Evolutionary conservation across 805 yeast species (phyloP), one percentile per base, ranked within the genome.

Genomic region (Teunomyces kruisii): DNA sequence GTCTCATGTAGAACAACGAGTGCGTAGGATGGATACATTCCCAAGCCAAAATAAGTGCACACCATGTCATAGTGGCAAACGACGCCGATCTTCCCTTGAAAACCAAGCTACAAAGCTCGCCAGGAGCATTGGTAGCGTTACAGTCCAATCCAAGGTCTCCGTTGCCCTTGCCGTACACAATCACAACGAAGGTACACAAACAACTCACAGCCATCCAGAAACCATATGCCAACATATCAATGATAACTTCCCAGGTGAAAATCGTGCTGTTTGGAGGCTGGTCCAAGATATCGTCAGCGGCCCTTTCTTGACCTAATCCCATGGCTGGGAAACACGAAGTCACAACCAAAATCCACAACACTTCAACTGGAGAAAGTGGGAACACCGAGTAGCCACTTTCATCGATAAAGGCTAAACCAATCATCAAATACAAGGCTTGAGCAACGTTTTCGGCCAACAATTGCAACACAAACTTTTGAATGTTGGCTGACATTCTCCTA

Each of bases 41-140:
- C 94, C 94, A 87, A 1, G 95, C 94, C 39, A 86, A 70, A 24
- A 88, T 61, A 47, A 88, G 74, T 3, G 92, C 86, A 68, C 91
- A 79, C 95, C 96, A 88, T 0, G 96, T 88, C 83, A 88, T 83
- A 1, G 84, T 79, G 1, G 85, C 85, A 70, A 88, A 88, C 0
- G 90, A 78, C 3, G 86, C 79, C 3, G 95, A 79, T 61, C 96
- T 79, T 3, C 90, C 87, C 54, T 78, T 74, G 66, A 83, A 88
- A 9, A 88, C 96, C 49, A 73, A 64, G 38, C 67, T 56, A 66
- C 96, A 88, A 2, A 43, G 45, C 0, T 67, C 48, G 1, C 58
- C 68, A 32, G 67, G 67, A 42, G 68, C 70, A 27, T 28, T 32
- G 24, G 60, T 62, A 24, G 74, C 65, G 63, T 88, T 88, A 68